A percentile compares a stretch with the other conserved stretches of the same genome.
Evolutionary conservation across 1,284 basidiomycete species (phyloP).

Genomic region (Ceratobasidium sp.): DNA sequence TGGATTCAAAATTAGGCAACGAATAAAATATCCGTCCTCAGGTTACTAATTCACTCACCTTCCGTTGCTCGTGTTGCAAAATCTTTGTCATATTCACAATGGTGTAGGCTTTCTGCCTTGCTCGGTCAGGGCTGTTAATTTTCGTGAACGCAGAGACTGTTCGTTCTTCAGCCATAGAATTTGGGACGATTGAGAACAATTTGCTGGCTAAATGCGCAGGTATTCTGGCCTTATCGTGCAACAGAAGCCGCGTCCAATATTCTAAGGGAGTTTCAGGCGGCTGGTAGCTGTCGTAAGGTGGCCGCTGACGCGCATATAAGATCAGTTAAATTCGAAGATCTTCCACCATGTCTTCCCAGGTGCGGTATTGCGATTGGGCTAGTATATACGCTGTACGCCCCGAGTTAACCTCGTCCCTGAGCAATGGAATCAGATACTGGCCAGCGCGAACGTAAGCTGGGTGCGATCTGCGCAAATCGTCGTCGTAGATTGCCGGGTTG

Average conservation of each 20-base stretch:
- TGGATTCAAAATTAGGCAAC: background rate
- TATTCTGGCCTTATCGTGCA: slow-evolving; percentile 17
- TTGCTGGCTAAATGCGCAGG: slow-evolving; percentile 55
- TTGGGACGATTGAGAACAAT: slow-evolving; percentile 57
- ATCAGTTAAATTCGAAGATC: slow-evolving; percentile 24
- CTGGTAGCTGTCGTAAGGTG: slow-evolving; percentile 7
- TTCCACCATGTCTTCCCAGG: slow-evolving; percentile 2
- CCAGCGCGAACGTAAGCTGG: slow-evolving; percentile 32
- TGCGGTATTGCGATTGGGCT: background rate
- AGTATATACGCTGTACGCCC: background rate
- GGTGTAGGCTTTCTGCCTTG: slow-evolving; percentile 53
- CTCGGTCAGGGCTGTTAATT: slow-evolving; percentile 55
- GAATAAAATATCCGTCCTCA: background rate
- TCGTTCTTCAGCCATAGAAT: slow-evolving; percentile 61
- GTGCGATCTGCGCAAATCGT: slow-evolving; percentile 3
- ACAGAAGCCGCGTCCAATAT: slow-evolving; percentile 20
- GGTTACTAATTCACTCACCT: background rate
- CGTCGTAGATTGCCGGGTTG: background rate
- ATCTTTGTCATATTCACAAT: slow-evolving; percentile 54
- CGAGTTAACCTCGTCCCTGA: slow-evolving; percentile 25
- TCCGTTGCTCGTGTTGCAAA: slow-evolving; percentile 28
- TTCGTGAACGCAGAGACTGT: slow-evolving; percentile 59
- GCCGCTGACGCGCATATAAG: slow-evolving; percentile 6
- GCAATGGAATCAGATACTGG: slow-evolving; percentile 1
- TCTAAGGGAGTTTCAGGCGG: background rate